Evolutionary conservation across 106 monocot genomes (phyloP).

Genomic region (Posidonia australis): DNA sequence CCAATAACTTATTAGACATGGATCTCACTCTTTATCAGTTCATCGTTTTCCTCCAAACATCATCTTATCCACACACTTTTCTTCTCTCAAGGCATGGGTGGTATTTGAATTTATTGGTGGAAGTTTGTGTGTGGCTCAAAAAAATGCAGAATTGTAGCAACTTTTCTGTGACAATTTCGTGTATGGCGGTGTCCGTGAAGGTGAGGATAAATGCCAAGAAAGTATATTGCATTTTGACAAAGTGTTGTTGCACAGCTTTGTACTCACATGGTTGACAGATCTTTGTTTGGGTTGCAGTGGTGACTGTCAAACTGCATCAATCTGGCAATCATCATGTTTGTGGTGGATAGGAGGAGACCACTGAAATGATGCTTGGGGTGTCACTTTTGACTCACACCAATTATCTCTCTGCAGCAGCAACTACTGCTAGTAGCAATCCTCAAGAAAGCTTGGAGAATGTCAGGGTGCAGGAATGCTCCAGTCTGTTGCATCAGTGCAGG

Average conservation of each 20-base stretch:
- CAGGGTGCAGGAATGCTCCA: conserved; percentile 5
- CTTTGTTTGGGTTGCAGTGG: not conserved
- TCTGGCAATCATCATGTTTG: no score
- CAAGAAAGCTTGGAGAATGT: conserved; percentile 6
- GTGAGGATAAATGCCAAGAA: no score
- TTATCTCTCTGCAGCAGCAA: conserved; percentile 9
- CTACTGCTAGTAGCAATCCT: not conserved
- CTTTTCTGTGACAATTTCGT: not conserved
- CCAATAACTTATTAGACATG: not conserved
- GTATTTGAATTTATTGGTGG: conserved; percentile 1
- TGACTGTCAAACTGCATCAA: not conserved
- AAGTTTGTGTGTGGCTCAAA: not conserved
- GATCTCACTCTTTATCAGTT: not conserved
- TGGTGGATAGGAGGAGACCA: not conserved
- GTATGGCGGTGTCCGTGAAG: no score
- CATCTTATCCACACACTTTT: conserved; percentile 5
- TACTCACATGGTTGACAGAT: not conserved
- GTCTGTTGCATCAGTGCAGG: conserved; percentile 21
- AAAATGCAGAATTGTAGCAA: not conserved
- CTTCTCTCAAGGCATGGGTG: not conserved
- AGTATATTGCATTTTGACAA: no score
- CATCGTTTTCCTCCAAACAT: not conserved
- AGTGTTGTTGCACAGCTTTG: not conserved
- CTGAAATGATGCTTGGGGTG: conserved; percentile 27
- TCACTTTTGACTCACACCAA: conserved; percentile 23